Conservation (phyloP, 495 filamentous ascomycete genomes). For the Emericellopsis terricola region DNA sequence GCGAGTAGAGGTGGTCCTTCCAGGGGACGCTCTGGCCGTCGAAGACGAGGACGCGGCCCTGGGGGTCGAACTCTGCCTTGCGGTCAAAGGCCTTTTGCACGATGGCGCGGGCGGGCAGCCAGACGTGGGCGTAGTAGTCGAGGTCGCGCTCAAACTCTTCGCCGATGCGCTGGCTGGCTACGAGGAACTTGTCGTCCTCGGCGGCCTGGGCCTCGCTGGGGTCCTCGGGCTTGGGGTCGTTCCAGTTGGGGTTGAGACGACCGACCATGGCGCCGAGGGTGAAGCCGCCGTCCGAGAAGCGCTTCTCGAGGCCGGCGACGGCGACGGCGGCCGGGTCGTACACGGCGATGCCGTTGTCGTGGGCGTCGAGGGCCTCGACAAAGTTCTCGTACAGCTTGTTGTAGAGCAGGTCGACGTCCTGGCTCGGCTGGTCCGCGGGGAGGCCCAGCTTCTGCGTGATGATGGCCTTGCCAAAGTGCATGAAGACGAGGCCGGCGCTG, state of each 20-base stretch:
- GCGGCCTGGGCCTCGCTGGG: conserved; percentile 43
- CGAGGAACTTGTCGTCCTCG: conserved; percentile 65
- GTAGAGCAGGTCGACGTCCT: conserved; percentile 57
- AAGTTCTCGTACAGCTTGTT: conserved; percentile 84
- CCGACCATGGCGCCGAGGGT: conserved; percentile 68
- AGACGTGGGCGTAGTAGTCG: conserved; percentile 48
- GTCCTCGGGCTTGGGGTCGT: conserved; percentile 26
- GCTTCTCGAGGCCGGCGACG: conserved; percentile 51
- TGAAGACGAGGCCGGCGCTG: conserved; percentile 81
- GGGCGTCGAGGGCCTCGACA: conserved; percentile 89
- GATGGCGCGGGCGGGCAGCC: conserved; percentile 72
- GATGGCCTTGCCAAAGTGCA: conserved; percentile 81
- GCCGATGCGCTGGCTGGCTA: conserved; percentile 66
- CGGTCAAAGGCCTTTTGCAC: conserved; percentile 52
- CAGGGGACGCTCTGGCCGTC: conserved; percentile 62
- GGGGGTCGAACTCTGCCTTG: conserved; percentile 44
- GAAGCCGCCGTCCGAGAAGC: conserved; percentile 67
- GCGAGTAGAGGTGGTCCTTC: conserved; percentile 86
- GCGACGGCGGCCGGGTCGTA: conserved; percentile 51
- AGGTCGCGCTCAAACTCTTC: conserved; percentile 68
- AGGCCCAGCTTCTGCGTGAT: conserved; percentile 45
- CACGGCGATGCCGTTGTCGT: conserved; percentile 81
- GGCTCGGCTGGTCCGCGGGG: background rate
- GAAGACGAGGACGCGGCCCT: conserved; percentile 68
- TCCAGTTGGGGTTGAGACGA: conserved; percentile 62